Evolutionary conservation across 495 filamentous ascomycete genomes (phyloP), one percentile per base, ranked within the genome.

Genomic region (Polyplosphaeria fusca): DNA sequence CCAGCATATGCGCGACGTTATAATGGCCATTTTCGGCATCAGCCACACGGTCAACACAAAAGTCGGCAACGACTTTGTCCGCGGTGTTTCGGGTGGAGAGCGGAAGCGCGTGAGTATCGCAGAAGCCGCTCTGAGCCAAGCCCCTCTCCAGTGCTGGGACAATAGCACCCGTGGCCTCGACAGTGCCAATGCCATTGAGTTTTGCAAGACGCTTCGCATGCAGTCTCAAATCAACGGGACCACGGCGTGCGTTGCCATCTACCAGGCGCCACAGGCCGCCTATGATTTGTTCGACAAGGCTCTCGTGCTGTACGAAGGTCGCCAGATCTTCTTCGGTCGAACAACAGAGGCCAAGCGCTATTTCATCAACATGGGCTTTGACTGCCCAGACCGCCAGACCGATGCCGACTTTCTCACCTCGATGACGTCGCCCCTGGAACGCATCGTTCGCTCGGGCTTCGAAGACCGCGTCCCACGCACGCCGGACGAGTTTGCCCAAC

Each of bases 331-430:
- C 64, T 74, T 74, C 48, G 72, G 72, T 16, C 48, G 30, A 13
- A 60, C 55, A 4, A 55, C 30, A 1, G 47, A 63, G 11, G 72
- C 72, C 11, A 65, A 60, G 47, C 50, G 47, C 30, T 74, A 73
- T 54, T 71, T 79, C 67, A 27, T 73, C 9, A 72, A 82, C 41
- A 78, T 85, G 71, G 82, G 83, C 0, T 86, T 80, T 76, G 42
- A 74, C 62, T 70, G 82, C 73, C 81, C 80, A 58, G 69, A 77
- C 57, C 68, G 80, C 67, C 76, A 80, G 75, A 89, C 75, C 0
- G 85, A 80, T 0, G 79, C 84, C 16, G 87, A 89, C 64, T 90
- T 89, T 64, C 70, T 89, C 5, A 89, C 86, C 0, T 85, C 84
- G 3, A 77, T 90, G 63, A 88, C 86, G 11, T 85, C 85, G 40